These are phyloP conservation scores for Neonectria faginata DNA, from an alignment of 2,329 filamentous ascomycete genomes.

Conservation along the genomic window DNA sequence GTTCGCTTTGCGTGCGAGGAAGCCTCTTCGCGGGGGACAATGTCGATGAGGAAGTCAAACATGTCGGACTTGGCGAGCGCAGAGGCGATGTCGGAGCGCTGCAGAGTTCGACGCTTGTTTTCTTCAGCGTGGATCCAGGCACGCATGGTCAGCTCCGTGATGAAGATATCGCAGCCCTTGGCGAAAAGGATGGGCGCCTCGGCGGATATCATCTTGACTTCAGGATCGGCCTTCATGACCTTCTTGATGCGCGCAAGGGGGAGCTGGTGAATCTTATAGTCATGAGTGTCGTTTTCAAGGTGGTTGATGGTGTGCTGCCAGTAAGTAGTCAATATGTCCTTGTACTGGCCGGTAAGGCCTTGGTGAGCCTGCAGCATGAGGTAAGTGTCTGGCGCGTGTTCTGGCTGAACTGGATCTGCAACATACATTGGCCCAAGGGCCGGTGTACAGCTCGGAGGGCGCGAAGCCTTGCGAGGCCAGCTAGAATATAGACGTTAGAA, in stretches of 20 bases:
- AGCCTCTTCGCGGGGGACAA: slow-evolving; percentile 95
- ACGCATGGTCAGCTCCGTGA: slow-evolving; percentile 98
- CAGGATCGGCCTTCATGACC: slow-evolving; percentile 99
- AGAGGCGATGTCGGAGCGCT: slow-evolving; percentile 95
- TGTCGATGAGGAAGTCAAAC: slow-evolving; percentile 99
- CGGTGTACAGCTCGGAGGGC: slow-evolving; percentile 93
- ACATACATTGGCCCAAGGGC: slow-evolving; percentile 92
- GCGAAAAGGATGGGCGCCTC: slow-evolving; percentile 98
- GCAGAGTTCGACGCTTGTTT: slow-evolving; percentile 95
- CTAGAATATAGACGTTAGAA: slow-evolving; percentile 57
- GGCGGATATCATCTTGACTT: slow-evolving; percentile 99
- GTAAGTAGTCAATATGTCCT: slow-evolving; percentile 97
- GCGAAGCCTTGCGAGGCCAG: slow-evolving; percentile 89
- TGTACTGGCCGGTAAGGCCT: slow-evolving; percentile 90
- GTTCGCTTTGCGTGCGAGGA: slow-evolving; percentile 85
- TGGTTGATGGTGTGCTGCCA: slow-evolving; percentile 99
- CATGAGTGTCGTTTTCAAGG: slow-evolving; percentile 93
- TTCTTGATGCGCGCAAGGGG: slow-evolving; percentile 99
- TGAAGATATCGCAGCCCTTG: slow-evolving; percentile 99
- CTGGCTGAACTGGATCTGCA: not conserved
- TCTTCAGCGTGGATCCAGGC: slow-evolving; percentile 99
- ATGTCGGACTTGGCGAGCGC: slow-evolving; percentile 98
- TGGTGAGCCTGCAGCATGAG: slow-evolving; percentile 80
- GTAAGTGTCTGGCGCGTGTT: slow-evolving; percentile 10
- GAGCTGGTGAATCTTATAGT: slow-evolving; percentile 98